These are phyloP conservation scores for Scenedesmus sp. DNA, from an alignment of 163 green algal genomes.

Conservation along the genomic window DNA sequence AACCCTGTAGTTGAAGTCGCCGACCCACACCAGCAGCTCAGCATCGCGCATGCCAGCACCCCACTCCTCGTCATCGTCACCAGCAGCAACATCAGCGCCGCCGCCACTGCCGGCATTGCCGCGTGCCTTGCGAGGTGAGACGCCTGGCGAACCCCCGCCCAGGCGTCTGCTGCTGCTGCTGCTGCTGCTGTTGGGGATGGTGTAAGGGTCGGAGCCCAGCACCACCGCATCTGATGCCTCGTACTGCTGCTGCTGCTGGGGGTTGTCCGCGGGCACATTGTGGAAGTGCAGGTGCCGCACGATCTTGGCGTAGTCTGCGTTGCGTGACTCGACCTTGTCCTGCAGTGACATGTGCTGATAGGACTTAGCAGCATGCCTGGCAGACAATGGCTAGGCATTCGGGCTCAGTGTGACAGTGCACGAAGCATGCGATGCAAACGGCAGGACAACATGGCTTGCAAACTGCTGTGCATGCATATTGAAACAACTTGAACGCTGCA, in stretches of 20 bases:
- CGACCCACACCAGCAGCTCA: slow-evolving; percentile 82
- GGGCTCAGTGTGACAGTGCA: too few relatives aligned
- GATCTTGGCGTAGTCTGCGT: slow-evolving; percentile 91
- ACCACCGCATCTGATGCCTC: slow-evolving; percentile 37
- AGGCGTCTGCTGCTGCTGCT: slow-evolving; percentile 24
- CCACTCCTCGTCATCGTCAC: slow-evolving; percentile 48
- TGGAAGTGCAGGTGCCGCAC: slow-evolving; percentile 79
- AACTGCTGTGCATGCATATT: too few relatives aligned
- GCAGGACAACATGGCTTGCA: background rate
- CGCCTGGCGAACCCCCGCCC: background rate
- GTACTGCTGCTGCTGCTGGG: slow-evolving; percentile 51
- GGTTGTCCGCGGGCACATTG: slow-evolving; percentile 53
- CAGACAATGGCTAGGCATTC: too few relatives aligned
- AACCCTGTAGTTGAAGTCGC: slow-evolving; percentile 96
- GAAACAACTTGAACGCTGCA: too few relatives aligned
- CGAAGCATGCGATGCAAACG: too few relatives aligned
- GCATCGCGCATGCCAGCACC: slow-evolving; percentile 66
- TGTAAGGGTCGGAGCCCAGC: background rate
- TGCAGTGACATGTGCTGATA: background rate
- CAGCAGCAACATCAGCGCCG: background rate
- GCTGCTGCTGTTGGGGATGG: slow-evolving; percentile 30
- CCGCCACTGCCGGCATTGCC: background rate
- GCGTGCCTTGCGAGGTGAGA: background rate
- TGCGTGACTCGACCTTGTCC: slow-evolving; percentile 80
- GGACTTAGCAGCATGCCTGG: too few relatives aligned